These are phyloP conservation scores for Luffa aegyptiaca DNA, from an alignment of 306 rosid genomes.

Conservation along the genomic window DNA sequence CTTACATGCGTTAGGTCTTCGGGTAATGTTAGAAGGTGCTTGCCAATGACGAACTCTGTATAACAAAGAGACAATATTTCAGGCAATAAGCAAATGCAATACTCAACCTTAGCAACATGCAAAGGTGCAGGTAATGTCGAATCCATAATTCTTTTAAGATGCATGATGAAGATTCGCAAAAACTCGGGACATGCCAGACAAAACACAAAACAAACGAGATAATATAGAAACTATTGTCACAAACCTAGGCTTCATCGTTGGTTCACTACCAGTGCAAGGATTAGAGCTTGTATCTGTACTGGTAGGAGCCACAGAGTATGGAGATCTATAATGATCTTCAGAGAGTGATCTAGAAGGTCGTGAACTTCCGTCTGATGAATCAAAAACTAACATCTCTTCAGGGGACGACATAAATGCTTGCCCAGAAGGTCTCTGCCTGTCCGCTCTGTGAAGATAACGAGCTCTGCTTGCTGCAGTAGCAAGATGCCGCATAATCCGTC, in stretches of 20 bases:
- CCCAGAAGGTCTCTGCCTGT: slow-evolving; percentile 42
- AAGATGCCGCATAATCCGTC: slow-evolving; percentile 56
- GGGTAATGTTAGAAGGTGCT: slow-evolving; percentile 23
- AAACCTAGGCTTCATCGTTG: slow-evolving; percentile 43
- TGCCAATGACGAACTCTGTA: not conserved
- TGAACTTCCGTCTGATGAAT: slow-evolving; percentile 26
- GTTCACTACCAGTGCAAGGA: slow-evolving; percentile 18
- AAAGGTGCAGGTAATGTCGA: not conserved
- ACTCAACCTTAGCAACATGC: not conserved
- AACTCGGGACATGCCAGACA: slow-evolving; percentile 27
- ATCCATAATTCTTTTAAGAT: not conserved
- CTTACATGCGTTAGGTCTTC: slow-evolving; percentile 39
- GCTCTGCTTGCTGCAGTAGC: slow-evolving; percentile 47
- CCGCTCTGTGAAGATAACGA: slow-evolving; percentile 35
- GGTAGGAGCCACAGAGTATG: slow-evolving; percentile 5
- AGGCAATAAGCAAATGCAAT: not conserved
- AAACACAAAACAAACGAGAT: slow-evolving; percentile 24
- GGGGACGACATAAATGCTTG: slow-evolving; percentile 32
- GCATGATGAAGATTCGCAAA: not conserved
- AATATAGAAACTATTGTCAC: not conserved
- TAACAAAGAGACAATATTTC: not conserved
- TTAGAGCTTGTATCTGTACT: slow-evolving; percentile 16
- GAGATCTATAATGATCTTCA: slow-evolving; percentile 17
- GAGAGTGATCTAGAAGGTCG: not conserved
- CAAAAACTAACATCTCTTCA: slow-evolving; percentile 11